Evolutionary conservation across 192 early-diverging fungal species (phyloP), one percentile per base, ranked within the genome.

Genomic region (Podila epigama): DNA sequence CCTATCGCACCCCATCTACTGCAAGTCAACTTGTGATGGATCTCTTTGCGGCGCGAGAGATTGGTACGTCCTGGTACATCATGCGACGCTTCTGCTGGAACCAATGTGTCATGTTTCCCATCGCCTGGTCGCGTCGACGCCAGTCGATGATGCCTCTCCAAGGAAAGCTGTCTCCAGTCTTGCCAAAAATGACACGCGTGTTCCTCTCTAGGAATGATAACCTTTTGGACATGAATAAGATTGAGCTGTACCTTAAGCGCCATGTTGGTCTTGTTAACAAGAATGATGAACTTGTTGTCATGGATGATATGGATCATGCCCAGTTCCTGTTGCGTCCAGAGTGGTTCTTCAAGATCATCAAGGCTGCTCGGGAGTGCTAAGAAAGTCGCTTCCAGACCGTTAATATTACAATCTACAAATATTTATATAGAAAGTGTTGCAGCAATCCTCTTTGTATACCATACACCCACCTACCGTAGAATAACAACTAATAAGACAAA

Each of bases 1-100:
- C 83, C 9, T 80, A 84, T 52, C 58, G 86, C 28, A 39, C 56
- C 2, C 86, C 86, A 2, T 51, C 51, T 4, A 68, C 68, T 13
- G 67, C 75, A 2, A 63, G 66, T 16, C 65, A 77, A n/a, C n/a
- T 77, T 32, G 44, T 77, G 34, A 77, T 77, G 66, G 66, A 68
- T 29, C 40, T 68, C 7, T 77, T 77, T 64, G 73, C 73, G 18
- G 73, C 73, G 3, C 59, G 73, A 2, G 73, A 77, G 42, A 68
- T 77, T 9, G 73, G 73, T 8, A 77, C 73, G 13, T 77, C 73
- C 2, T 77, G 73, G 73, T 77, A 59, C 37, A 77, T 77, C 22
- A 77, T 68, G 73, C 73, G 73, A 7, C 65, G 73, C 5, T 77
- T 77, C 66, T 63, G 56, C 20, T 77, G 73, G 73, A 18, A 77